A percentile compares a stretch with the other conserved stretches of the same genome.
phyloP scores from a whole-genome alignment of 2,329 filamentous ascomycete species.

The Immersiporthe knoxdaviesiana region DNA sequence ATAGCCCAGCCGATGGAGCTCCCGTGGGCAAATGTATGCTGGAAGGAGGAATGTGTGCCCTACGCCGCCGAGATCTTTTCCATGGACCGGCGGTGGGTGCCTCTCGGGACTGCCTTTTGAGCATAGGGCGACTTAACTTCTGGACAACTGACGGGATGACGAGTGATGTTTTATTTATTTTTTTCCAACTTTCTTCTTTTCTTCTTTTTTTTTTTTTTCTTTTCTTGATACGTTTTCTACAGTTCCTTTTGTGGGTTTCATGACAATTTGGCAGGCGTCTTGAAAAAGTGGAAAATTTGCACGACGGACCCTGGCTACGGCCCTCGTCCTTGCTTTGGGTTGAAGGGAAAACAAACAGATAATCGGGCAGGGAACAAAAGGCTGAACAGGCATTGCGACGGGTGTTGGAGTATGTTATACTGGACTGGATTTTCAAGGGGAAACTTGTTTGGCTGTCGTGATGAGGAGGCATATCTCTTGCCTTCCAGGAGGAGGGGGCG shows the following conservation, averaged over 20 bases:
- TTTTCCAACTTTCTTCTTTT: no score
- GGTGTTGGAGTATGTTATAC: constrained; percentile 30
- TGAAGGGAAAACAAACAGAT: constrained; percentile 15
- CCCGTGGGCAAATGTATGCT: constrained; percentile 53
- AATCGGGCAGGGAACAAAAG: constrained; percentile 23
- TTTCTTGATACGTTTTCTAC: constrained; percentile 13
- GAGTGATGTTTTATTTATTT: neutral
- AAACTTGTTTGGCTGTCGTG: neutral
- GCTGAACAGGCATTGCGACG: constrained; percentile 30
- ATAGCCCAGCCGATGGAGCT: constrained; percentile 44
- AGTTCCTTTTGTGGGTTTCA: neutral
- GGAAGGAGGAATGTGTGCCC: constrained; percentile 49
- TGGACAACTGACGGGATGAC: constrained; percentile 4
- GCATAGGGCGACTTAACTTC: neutral
- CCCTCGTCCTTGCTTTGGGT: constrained; percentile 24
- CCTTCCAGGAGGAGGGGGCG: no score
- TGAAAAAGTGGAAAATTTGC: constrained; percentile 19
- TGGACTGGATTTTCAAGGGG: constrained; percentile 17
- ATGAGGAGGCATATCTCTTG: neutral
- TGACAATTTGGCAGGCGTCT: constrained; percentile 18
- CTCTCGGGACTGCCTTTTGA: constrained; percentile 34
- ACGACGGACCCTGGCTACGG: constrained; percentile 17
- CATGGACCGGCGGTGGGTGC: constrained; percentile 51
- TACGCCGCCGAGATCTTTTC: constrained; percentile 46
- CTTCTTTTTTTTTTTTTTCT: constrained; percentile 4